Evolutionary conservation across 1,139 yeast species (phyloP).

Genomic region (Kluyveromyces sp.): DNA sequence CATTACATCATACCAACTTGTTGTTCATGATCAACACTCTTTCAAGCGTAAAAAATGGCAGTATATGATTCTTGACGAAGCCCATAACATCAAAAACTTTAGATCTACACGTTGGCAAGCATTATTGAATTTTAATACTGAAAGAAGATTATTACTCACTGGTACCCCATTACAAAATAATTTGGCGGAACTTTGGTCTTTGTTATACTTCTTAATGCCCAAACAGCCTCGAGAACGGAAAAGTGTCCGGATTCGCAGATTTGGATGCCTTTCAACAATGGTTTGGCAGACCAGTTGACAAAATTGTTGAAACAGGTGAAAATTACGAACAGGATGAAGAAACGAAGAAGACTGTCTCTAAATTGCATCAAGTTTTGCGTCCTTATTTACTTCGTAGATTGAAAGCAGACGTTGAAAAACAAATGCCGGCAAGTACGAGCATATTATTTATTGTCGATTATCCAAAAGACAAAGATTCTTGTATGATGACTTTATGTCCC

Average conservation of each 20-base stretch:
- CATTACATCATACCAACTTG: slow-evolving; percentile 92
- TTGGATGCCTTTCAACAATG: slow-evolving; percentile 93
- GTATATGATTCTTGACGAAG: slow-evolving; percentile 95
- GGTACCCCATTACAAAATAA: slow-evolving; percentile 96
- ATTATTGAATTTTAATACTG: slow-evolving; percentile 83
- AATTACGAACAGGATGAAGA: slow-evolving; percentile 51
- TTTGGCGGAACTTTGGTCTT: slow-evolving; percentile 88
- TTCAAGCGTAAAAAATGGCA: slow-evolving; percentile 91
- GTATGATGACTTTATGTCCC: slow-evolving; percentile 94
- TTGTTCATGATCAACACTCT: slow-evolving; percentile 91
- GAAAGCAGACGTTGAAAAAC: slow-evolving; percentile 95
- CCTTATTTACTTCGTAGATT: slow-evolving; percentile 88
- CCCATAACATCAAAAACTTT: slow-evolving; percentile 95
- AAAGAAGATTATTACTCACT: slow-evolving; percentile 75
- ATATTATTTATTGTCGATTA: slow-evolving; percentile 81
- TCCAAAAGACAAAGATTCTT: slow-evolving; percentile 88
- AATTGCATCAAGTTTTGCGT: slow-evolving; percentile 86
- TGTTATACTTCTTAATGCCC: slow-evolving; percentile 93
- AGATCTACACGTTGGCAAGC: slow-evolving; percentile 98
- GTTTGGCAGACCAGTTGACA: slow-evolving; percentile 97
- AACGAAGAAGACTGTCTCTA: slow-evolving; percentile 75
- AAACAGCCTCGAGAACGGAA: slow-evolving; percentile 39
- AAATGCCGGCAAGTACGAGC: slow-evolving; percentile 97
- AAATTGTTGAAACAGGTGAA: slow-evolving; percentile 67
- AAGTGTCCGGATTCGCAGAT: slow-evolving; percentile 92